Conservation (phyloP, 148 eudicot genomes). For the Chenopodium suecicum region DNA sequence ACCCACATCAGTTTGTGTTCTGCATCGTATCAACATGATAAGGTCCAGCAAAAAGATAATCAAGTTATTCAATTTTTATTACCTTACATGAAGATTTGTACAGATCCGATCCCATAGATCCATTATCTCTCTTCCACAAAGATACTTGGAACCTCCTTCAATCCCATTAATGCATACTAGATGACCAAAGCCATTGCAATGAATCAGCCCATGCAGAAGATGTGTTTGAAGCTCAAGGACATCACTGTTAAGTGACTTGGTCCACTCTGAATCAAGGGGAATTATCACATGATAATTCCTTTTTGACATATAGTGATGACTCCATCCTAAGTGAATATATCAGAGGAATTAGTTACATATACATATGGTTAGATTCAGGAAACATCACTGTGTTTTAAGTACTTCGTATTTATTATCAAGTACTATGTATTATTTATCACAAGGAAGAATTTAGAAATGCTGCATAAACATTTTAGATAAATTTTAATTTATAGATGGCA, state of each 20-base stretch:
- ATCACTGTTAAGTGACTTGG: slow-evolving; percentile 49
- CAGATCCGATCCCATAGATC: slow-evolving; percentile 92
- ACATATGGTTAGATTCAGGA: not conserved
- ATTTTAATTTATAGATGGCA: too few relatives aligned
- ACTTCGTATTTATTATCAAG: too few relatives aligned
- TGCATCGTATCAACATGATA: not conserved
- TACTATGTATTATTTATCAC: not conserved
- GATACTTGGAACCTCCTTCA: slow-evolving; percentile 69
- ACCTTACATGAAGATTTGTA: slow-evolving; percentile 66
- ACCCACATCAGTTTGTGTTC: slow-evolving; percentile 2
- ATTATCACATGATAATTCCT: slow-evolving; percentile 82
- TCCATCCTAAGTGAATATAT: slow-evolving; percentile 60
- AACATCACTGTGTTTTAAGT: not conserved
- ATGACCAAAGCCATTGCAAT: slow-evolving; percentile 89
- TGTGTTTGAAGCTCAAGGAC: slow-evolving; percentile 58
- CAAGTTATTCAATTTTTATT: not conserved
- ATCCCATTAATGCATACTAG: slow-evolving; percentile 72
- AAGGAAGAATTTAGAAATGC: not conserved
- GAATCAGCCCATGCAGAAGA: slow-evolving; percentile 81
- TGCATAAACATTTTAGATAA: too few relatives aligned
- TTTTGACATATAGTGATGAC: slow-evolving; percentile 73
- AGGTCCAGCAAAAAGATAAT: not conserved
- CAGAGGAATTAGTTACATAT: not conserved
- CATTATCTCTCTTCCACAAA: slow-evolving; percentile 76
- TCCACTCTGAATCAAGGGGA: slow-evolving; percentile 70